Percentiles rank a stretch among this genome's conserved stretches.
These are phyloP conservation scores for Leccinum sublutescens DNA, from an alignment of 768 basidiomycete genomes.

Conservation along the genomic window DNA sequence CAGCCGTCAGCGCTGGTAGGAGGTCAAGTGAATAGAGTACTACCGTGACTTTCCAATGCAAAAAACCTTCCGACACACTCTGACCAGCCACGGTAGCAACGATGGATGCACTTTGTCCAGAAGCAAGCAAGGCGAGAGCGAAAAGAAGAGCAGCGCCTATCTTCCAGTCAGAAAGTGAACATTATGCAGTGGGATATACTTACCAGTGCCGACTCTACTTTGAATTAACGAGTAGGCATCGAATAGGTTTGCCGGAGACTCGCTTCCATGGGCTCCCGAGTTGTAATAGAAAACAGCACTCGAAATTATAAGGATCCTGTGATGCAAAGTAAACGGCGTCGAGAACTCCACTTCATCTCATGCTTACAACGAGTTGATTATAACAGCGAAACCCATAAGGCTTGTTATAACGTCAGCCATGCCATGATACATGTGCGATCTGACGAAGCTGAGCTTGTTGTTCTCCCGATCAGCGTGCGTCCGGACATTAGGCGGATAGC, in stretches of 20 bases:
- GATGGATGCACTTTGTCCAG: slow-evolving; percentile 88
- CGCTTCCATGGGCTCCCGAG: slow-evolving; percentile 37
- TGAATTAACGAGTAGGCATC: slow-evolving; percentile 78
- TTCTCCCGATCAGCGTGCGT: slow-evolving; percentile 57
- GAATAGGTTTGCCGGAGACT: slow-evolving; percentile 69
- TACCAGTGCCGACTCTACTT: slow-evolving; percentile 65
- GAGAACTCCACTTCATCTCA: not conserved
- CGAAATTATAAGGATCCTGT: slow-evolving; percentile 78
- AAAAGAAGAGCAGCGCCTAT: slow-evolving; percentile 83
- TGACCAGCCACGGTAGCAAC: slow-evolving; percentile 91
- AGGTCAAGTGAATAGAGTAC: slow-evolving; percentile 10
- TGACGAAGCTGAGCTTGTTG: slow-evolving; percentile 52
- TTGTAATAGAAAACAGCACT: slow-evolving; percentile 77
- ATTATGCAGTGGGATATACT: slow-evolving; percentile 16
- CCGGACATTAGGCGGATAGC: slow-evolving; percentile 31
- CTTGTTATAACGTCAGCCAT: slow-evolving; percentile 64
- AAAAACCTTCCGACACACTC: slow-evolving; percentile 86
- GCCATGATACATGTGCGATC: slow-evolving; percentile 63
- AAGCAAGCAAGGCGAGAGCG: slow-evolving; percentile 78
- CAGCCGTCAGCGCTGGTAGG: slow-evolving; percentile 29
- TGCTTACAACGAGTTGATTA: slow-evolving; percentile 80
- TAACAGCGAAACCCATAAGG: slow-evolving; percentile 79
- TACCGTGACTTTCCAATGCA: slow-evolving; percentile 78
- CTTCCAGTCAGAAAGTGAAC: slow-evolving; percentile 1
- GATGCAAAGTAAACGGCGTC: not conserved